phyloP scores from a whole-genome alignment of 192 early-diverging fungal genomes.

The Dissophora globulifera region DNA sequence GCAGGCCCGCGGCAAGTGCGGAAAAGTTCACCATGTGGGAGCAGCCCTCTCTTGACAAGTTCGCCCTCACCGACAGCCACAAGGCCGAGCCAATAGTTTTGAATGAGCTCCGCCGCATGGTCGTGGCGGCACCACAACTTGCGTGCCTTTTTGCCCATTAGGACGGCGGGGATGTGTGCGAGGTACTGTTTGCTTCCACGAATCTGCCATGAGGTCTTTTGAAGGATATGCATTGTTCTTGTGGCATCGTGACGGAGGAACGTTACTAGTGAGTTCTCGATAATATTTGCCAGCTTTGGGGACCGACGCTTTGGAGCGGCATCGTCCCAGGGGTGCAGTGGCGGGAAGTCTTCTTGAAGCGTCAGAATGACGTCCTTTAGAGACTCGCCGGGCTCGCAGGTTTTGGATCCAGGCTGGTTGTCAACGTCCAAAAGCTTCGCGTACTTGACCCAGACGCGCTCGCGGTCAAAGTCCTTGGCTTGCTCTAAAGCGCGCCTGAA shows the following conservation, averaged over 20 bases:
- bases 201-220: constrained; percentile 12
- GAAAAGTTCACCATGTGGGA: constrained; percentile 9
- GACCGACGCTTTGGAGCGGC: constrained; percentile 4
- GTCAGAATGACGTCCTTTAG: constrained; percentile 31
- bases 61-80: constrained; percentile 16
- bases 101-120: neutral
- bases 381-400: constrained; percentile 26
- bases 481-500: constrained; percentile 15
- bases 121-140: constrained; percentile 16
- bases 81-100: constrained; percentile 18
- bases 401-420: constrained; percentile 15
- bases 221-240: constrained; percentile 28
- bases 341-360: constrained; percentile 31
- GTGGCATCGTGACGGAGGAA: constrained; percentile 24
- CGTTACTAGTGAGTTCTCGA: constrained; percentile 14
- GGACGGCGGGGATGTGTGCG: constrained; percentile 5
- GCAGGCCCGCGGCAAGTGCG: constrained; percentile 15
- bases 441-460: constrained; percentile 26
- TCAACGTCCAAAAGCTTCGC: constrained; percentile 13
- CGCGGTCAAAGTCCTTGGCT: constrained; percentile 30
- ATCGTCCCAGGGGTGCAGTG: constrained; percentile 15
- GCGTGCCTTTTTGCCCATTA: constrained; percentile 1
- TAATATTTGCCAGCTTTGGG: constrained; percentile 17
- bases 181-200: neutral
- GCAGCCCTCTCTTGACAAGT: constrained; percentile 11